Evolutionary conservation across 225 moss, liverwort and hornwort genomes (phyloP).

Genomic region (Marchantia polymorpha): DNA sequence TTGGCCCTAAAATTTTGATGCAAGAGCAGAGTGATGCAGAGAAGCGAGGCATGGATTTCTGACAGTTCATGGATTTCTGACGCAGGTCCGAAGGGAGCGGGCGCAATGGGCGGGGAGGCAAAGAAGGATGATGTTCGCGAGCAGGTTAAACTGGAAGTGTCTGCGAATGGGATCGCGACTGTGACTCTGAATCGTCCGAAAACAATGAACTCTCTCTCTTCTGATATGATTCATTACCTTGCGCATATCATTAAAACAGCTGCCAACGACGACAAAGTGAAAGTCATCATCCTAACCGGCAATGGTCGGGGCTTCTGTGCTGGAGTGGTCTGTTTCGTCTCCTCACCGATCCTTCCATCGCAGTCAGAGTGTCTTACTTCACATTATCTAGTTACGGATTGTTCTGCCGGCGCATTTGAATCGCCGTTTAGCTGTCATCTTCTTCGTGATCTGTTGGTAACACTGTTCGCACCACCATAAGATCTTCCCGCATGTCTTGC

Average conservation of each 20-base stretch:
- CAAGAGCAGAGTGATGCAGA: too few species aligned
- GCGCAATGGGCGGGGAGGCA: not conserved
- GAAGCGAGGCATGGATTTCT: too few species aligned
- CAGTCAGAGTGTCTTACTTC: not conserved
- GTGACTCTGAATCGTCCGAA: slow-evolving; percentile 83
- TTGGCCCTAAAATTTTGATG: too few species aligned
- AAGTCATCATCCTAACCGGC: slow-evolving; percentile 81
- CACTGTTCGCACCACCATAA: not conserved
- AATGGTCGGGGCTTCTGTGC: slow-evolving; percentile 83
- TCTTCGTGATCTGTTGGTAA: not conserved
- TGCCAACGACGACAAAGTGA: slow-evolving; percentile 52
- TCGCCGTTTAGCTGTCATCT: not conserved
- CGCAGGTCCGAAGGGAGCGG: not conserved
- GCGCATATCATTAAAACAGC: slow-evolving; percentile 58
- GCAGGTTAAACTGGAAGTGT: slow-evolving; percentile 57
- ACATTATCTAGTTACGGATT: not conserved
- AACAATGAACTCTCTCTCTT: slow-evolving; percentile 77
- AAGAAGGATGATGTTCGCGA: slow-evolving; percentile 18
- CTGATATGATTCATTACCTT: slow-evolving; percentile 68
- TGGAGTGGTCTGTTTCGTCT: slow-evolving; percentile 62
- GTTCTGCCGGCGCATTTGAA: not conserved
- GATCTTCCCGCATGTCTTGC: not conserved
- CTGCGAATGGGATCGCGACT: slow-evolving; percentile 66
- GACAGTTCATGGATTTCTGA: not conserved
- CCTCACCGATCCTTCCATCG: not conserved